Evolutionary conservation across 345 rosid genomes (phyloP).

Genomic region (Syzygium grande): DNA sequence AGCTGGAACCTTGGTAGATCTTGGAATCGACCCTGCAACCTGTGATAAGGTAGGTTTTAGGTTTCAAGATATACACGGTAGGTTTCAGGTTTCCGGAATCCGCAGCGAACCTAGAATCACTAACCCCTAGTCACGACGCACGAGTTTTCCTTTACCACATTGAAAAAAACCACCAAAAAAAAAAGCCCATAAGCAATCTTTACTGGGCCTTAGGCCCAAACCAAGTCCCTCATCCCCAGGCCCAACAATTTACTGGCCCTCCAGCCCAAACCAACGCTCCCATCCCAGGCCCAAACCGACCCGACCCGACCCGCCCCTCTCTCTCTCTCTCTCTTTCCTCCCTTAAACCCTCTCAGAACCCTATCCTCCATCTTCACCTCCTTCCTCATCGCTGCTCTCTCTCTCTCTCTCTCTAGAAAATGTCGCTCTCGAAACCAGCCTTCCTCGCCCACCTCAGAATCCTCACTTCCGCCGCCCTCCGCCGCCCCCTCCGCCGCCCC

Average conservation of each 20-base stretch:
- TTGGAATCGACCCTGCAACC: too few species aligned
- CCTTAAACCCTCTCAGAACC: constrained; percentile 16
- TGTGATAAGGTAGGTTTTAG: too few species aligned
- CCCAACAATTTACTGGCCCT: background rate
- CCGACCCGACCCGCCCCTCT: background rate
- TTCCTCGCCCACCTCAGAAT: constrained; percentile 40
- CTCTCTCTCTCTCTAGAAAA: background rate
- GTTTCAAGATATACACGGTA: too few species aligned
- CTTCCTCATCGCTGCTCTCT: background rate
- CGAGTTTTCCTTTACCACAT: background rate
- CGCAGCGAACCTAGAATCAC: too few species aligned
- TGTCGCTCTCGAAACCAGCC: constrained; percentile 52
- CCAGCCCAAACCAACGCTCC: background rate
- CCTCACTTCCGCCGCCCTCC: constrained; percentile 20
- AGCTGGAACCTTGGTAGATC: too few species aligned
- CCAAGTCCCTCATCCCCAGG: background rate
- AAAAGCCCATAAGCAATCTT: background rate
- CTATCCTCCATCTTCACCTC: background rate
- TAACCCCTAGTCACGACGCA: background rate
- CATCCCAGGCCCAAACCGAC: background rate
- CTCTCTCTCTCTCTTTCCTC: background rate
- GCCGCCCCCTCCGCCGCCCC: constrained; percentile 1
- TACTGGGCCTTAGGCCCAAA: background rate
- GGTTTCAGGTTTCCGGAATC: too few species aligned
- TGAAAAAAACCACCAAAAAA: background rate